Evolutionary conservation across 352 stramenopile species (phyloP), one percentile per base, ranked within the genome.

Genomic region (Pythium myriotylum): DNA sequence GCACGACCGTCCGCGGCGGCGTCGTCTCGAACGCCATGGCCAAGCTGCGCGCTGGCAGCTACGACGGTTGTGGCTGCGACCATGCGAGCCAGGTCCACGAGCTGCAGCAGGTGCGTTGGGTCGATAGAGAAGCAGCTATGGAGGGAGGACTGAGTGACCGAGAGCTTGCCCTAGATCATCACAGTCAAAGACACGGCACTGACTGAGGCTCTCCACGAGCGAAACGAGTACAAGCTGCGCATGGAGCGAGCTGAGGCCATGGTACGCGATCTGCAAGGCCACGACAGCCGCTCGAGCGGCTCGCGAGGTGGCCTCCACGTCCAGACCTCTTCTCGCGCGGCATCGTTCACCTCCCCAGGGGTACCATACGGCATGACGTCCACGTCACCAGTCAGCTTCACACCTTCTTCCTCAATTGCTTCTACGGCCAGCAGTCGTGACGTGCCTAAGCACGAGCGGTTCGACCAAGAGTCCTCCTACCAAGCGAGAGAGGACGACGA

Each of bases 111-210:
- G 55, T 86, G 23, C 14, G 46, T 50, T 7, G 19, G 4, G 16
- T 5, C 19, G 47, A 32, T 10, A 27, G n/a, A n/a, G n/a, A n/a
- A n/a, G n/a, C n/a, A n/a, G n/a, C n/a, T n/a, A n/a, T n/a, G n/a
- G n/a, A n/a, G n/a, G n/a, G n/a, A n/a, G n/a, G n/a, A n/a, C n/a
- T n/a, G n/a, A n/a, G n/a, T n/a, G n/a, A n/a, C n/a, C n/a, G n/a
- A n/a, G n/a, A n/a, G n/a, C n/a, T n/a, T n/a, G n/a, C n/a, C n/a
- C n/a, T 63, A 76, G 73, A 65, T 79, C 3, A 55, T 89, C 1
- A 59, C 72, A 16, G 68, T 86, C 37, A 89, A 89, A 54, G 78
- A 88, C 46, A 50, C 74, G 23, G 80, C 77, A 22, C 52, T 89
- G 23, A 81, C 48, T 1, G 80, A 88, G 56, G 77, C 77, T 13